Conservation (phyloP, 2,329 filamentous ascomycete species). For the Phyllosticta citrichinensis region DNA sequence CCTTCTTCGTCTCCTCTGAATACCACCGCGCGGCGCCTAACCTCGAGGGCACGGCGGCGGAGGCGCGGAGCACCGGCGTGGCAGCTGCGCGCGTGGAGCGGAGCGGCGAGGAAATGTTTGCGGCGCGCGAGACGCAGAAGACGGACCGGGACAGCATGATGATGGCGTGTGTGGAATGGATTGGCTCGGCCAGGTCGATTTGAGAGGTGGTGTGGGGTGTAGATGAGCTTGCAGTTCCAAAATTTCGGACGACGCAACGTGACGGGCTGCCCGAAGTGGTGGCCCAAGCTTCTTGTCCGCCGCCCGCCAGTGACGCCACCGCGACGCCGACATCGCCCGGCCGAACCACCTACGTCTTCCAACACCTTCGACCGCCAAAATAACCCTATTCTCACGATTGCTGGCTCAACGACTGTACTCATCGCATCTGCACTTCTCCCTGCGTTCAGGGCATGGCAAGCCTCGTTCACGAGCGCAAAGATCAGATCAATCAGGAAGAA, state of each 20-base stretch:
- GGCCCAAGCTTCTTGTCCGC: background rate
- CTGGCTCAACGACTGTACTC: too few species aligned
- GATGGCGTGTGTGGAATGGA: conserved; percentile 12
- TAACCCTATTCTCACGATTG: too few species aligned
- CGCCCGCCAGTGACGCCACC: background rate
- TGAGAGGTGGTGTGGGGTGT: background rate
- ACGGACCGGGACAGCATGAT: conserved; percentile 43
- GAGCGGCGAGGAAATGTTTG: conserved; percentile 29
- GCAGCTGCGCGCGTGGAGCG: conserved; percentile 22
- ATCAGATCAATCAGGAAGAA: background rate
- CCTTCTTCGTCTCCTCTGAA: conserved; percentile 32
- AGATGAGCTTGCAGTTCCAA: background rate
- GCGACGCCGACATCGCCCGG: background rate
- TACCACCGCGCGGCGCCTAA: conserved; percentile 33
- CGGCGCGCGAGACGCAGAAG: conserved; percentile 35
- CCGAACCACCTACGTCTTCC: background rate
- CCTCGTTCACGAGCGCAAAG: too few species aligned
- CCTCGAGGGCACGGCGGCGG: conserved; percentile 11
- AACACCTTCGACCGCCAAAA: background rate
- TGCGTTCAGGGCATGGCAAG: too few species aligned
- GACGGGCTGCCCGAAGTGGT: background rate
- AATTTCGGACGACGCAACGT: background rate
- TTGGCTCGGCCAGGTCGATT: background rate
- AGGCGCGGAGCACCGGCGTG: conserved; percentile 18
- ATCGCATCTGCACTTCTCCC: too few species aligned